phyloP scores from a whole-genome alignment of 257 asterid genomes.

The Solanum megistacrolobum region DNA sequence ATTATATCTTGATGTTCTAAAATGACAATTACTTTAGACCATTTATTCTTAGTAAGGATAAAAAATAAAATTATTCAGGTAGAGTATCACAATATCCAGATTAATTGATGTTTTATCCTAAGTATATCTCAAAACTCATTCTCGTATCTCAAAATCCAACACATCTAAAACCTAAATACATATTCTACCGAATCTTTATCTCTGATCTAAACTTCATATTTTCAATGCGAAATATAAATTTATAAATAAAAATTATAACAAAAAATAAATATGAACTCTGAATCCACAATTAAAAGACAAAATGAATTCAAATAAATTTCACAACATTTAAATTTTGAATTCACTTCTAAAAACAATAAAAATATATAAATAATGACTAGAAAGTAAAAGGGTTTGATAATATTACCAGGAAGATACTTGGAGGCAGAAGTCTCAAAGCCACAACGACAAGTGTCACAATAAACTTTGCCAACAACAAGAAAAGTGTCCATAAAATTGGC shows the following conservation, averaged over 20 bases:
- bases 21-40: not conserved
- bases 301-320: not conserved
- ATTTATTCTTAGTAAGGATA: not conserved
- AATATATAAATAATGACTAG: not conserved
- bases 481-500: conserved; percentile 15
- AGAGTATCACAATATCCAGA: not conserved
- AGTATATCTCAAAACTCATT: not conserved
- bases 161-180: not conserved
- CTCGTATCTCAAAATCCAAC: not conserved
- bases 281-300: not conserved
- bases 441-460: conserved; percentile 80
- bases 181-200: not conserved
- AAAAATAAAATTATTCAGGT: not conserved
- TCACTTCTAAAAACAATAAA: rapidly evolving
- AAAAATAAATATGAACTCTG: not conserved
- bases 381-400: not conserved
- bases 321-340: not conserved
- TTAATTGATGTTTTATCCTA: not conserved
- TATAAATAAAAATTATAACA: not conserved
- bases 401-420: conserved; percentile 35
- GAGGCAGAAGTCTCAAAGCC: conserved; percentile 60
- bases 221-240: not conserved
- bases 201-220: not conserved
- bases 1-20: not conserved
- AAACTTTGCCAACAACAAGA: conserved; percentile 38